Base-by-base conservation (phyloP, 2,329 filamentous ascomycete genomes). In the Venturia pyrina region DNA sequence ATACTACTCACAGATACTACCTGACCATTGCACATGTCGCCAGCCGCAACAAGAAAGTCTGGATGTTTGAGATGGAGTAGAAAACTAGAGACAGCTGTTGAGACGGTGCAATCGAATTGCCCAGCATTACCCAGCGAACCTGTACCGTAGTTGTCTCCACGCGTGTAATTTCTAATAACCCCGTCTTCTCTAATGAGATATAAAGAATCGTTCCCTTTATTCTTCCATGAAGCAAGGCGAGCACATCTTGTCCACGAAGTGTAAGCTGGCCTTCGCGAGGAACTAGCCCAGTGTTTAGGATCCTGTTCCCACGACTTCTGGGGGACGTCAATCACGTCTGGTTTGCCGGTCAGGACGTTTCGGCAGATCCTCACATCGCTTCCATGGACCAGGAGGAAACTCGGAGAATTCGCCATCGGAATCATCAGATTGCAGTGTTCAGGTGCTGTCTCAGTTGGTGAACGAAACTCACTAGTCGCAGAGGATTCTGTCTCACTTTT, bases 111-210 rank as follows among this genome's bases (percentile, higher is more conserved):
- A 64, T 84, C 82, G 69, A 90, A 86, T 63, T 82, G 82, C 8
- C 89, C 89, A 66, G 90, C 81, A 65, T 83, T 64, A 11, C 64
- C 43, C 24, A 62, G 11, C 19, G 17, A 57, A 19, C 56, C 64
- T 40, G 40, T 34, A 28, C 64, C 64, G 10, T 69, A 15, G 70
- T 70, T 11, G 72, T 70, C 10, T 68, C 79, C 6, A 76, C 75
- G 62, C 79, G 74, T 41, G 82, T 81, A 56, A 69, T 89, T 90
- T 65, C 87, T 84, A 11, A 97, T 82, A 62, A 87, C 80, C 3
- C 95, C 95, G 73, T 98, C 93, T 76, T 98, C 93, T 65, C 93
- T 86, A 13, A 89, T 90, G 19, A 99, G 79, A 72, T 95, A 96
- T 62, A 98, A 86, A 67, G 88, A 86, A 72, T 98, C 95, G 44